Percentiles rank a stretch among this genome's conserved stretches.
Conservation (phyloP, 306 rosid species). For the Cucumis melo region DNA sequence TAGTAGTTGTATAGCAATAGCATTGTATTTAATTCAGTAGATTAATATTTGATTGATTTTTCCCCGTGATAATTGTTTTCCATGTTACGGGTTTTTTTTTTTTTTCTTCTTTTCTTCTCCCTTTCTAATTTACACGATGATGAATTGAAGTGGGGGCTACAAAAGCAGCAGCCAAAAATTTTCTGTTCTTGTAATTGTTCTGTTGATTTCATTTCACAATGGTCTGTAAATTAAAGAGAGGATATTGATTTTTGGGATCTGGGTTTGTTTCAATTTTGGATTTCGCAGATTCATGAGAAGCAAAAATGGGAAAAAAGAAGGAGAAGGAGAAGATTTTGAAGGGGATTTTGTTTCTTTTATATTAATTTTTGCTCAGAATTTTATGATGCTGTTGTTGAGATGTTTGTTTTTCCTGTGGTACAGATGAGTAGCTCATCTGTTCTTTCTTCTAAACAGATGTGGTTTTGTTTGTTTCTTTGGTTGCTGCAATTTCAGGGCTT, state of each 20-base stretch:
- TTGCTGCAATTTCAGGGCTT: neutral
- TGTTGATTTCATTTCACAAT: neutral
- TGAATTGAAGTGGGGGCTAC: slow-evolving; percentile 51
- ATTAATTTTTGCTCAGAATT: neutral
- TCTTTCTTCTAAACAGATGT: neutral
- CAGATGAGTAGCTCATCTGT: neutral
- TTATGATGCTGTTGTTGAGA: too few species aligned
- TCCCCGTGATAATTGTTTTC: slow-evolving; percentile 21
- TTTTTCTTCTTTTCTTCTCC: slow-evolving; percentile 11
- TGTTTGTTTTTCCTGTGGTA: neutral
- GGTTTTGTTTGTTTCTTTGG: slow-evolving; percentile 3
- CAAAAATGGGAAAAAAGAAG: neutral
- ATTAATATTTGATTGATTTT: slow-evolving; percentile 37
- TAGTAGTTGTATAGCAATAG: slow-evolving; percentile 64
- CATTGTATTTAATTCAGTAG: slow-evolving; percentile 39
- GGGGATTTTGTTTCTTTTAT: too few species aligned
- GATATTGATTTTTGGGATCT: neutral
- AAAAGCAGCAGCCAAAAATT: slow-evolving; percentile 21
- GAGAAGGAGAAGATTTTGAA: too few species aligned
- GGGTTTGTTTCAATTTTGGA: neutral
- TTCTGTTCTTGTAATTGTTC: slow-evolving; percentile 5
- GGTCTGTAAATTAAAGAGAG: neutral
- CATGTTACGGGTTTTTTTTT: slow-evolving; percentile 30
- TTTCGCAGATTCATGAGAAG: neutral
- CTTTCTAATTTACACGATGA: slow-evolving; percentile 30